A percentile compares a stretch with the other conserved stretches of the same genome.
Conservation (phyloP, 257 asterid species). For the Nicotiana benthamiana region DNA sequence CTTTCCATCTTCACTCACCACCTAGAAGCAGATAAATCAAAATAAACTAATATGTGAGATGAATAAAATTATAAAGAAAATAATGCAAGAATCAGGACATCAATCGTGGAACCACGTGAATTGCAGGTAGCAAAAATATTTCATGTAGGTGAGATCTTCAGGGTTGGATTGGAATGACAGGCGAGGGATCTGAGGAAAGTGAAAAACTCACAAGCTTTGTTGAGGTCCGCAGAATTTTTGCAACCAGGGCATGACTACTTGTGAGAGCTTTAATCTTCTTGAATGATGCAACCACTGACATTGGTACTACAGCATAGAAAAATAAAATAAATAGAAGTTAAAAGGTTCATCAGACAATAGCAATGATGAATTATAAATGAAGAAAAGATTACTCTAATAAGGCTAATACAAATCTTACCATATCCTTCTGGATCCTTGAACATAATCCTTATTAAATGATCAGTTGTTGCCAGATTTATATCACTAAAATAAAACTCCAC, state of each 20-base stretch:
- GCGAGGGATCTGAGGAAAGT: not conserved
- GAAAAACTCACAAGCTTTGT: constrained; percentile 49
- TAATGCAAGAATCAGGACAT: not conserved
- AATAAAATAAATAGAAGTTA: not conserved
- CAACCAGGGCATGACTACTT: constrained; percentile 48
- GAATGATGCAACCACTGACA: constrained; percentile 75
- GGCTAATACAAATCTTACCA: constrained; percentile 38
- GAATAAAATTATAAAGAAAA: not conserved
- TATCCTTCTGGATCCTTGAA: constrained; percentile 76
- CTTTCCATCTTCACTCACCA: constrained; percentile 80
- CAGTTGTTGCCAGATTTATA: constrained; percentile 84
- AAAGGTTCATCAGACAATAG: not conserved
- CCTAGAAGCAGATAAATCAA: constrained; percentile 28
- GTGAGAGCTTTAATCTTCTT: constrained; percentile 68
- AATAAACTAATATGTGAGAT: not conserved
- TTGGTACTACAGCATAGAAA: constrained; percentile 42
- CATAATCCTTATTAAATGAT: constrained; percentile 66
- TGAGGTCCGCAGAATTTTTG: constrained; percentile 55
- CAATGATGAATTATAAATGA: not conserved
- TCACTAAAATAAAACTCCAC: constrained; percentile 94
- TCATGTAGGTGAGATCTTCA: not conserved
- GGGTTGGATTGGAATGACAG: not conserved
- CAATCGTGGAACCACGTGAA: not conserved
- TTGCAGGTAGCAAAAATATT: not conserved
- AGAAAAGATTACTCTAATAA: not conserved